These are phyloP conservation scores for Lachnellula occidentalis DNA, from an alignment of 2,329 filamentous ascomycete species.

Conservation along the genomic window DNA sequence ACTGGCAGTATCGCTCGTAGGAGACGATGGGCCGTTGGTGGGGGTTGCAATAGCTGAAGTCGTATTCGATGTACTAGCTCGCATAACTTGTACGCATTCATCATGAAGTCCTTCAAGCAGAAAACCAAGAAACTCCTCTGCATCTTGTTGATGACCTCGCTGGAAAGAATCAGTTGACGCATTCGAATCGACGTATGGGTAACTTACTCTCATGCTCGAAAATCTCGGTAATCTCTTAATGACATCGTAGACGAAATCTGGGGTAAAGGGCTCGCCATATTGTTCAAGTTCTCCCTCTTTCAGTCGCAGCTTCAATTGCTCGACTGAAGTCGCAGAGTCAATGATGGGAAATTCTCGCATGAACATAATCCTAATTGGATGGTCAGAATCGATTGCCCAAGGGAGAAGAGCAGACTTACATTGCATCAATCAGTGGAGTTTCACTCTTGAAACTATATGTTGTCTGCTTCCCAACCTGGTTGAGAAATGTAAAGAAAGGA, in stretches of 20 bases:
- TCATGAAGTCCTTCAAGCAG: constrained; percentile 89
- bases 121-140: constrained; percentile 93
- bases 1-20: constrained; percentile 36
- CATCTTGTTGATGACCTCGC: constrained; percentile 95
- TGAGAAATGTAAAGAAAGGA: constrained; percentile 91
- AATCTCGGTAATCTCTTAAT: constrained; percentile 84
- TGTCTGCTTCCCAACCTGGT: constrained; percentile 77
- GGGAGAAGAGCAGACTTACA: constrained; percentile 51
- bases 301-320: constrained; percentile 66
- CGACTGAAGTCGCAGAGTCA: constrained; percentile 67
- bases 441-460: constrained; percentile 92
- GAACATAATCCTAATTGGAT: constrained; percentile 73
- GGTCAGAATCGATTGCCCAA: background rate
- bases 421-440: constrained; percentile 87
- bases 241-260: constrained; percentile 92
- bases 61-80: constrained; percentile 23
- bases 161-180: constrained; percentile 35
- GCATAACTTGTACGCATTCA: constrained; percentile 77
- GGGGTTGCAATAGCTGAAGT: constrained; percentile 41
- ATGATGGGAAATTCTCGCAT: constrained; percentile 87
- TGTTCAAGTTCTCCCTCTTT: constrained; percentile 82
- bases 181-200: background rate
- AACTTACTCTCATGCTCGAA: constrained; percentile 78
- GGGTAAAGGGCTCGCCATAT: constrained; percentile 85
- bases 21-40: constrained; percentile 36